Base-by-base conservation (phyloP, 2,329 filamentous ascomycete genomes). In the Fusarium chlamydosporum region DNA sequence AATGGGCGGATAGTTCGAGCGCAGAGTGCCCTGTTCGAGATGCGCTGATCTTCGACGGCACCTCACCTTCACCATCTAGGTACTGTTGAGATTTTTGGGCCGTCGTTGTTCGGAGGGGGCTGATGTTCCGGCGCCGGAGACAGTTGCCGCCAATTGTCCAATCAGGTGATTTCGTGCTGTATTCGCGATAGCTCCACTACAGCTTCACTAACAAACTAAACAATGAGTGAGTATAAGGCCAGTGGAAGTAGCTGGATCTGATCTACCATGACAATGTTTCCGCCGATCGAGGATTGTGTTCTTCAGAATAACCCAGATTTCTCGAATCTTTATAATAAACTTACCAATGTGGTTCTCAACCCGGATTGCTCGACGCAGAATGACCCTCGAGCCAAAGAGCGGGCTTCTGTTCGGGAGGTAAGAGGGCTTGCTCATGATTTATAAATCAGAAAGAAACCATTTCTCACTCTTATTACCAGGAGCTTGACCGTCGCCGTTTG, bases 291-390 rank as follows among this genome's bases (percentile, higher is more conserved):
- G 20, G 80, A 85, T 10, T 70, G 81, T 0, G 79, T 90, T 18
- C 75, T 91, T 2, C 76, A 82, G 53, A 82, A 80, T 60, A 90
- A 90, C 66, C 88, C 88, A 0, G 82, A 86, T 23, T 91, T 90
- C 71, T 84, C 85, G n/a, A 79, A 81, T 34, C 81, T 91, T 7
- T 87, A 90, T 76, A 80, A 78, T 16, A 85, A 81, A 13, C 79
- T 91, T 45, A 86, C 84, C 8, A 84, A 81, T 2, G 80, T 80
- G 3, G 75, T 89, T 27, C 81, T 91, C 7, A 87, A 88, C 67
- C 76, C 83, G 0, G 85, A 89, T 76, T 87, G 85, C 3, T 87
- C 88, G 10, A 87, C 86, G 3, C 86, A 82, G 72, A 78, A 82
- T n/a, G 81, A 84, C 68, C 78, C 81, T n/a, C 78, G 79, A 3